Evolutionary conservation across 140 eudicot species (phyloP).

Genomic region (Ambrosia hybrid): DNA sequence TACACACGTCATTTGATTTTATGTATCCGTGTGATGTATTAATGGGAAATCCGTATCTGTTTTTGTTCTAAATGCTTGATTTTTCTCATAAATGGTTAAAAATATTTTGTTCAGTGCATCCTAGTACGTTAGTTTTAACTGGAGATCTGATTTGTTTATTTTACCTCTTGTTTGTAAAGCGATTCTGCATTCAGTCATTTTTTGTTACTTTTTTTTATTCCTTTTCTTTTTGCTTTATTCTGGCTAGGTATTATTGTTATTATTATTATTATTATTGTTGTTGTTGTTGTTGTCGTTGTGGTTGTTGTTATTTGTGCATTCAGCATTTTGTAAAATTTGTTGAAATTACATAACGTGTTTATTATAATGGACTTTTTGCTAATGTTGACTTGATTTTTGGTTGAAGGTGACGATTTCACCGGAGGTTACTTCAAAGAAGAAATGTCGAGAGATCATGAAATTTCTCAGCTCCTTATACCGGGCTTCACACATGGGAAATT

Average conservation of each 20-base stretch:
- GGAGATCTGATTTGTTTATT: slow-evolving; percentile 10
- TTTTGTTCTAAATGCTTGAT: neutral
- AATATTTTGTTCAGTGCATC: neutral
- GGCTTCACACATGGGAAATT: slow-evolving; percentile 46
- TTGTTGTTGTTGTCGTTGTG: too few relatives aligned
- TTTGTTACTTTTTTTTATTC: neutral
- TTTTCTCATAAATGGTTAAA: neutral
- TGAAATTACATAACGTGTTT: too few relatives aligned
- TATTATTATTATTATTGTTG: too few relatives aligned
- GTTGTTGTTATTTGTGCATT: too few relatives aligned
- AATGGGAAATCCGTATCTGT: neutral
- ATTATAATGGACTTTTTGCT: neutral
- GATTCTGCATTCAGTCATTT: neutral
- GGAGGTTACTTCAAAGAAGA: slow-evolving; percentile 57
- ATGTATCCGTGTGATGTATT: neutral
- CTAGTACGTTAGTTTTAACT: neutral
- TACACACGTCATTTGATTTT: neutral
- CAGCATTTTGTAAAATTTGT: neutral
- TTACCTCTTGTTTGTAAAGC: neutral
- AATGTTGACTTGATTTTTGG: slow-evolving; percentile 1
- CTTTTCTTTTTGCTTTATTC: neutral
- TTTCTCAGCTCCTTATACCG: slow-evolving; percentile 27
- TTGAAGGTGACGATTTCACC: slow-evolving; percentile 66
- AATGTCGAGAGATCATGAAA: slow-evolving; percentile 47
- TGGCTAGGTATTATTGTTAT: neutral